Percentiles rank a stretch among this genome's conserved stretches.
These are phyloP conservation scores for Pelargonium australe DNA, from an alignment of 441 rosid genomes.

Conservation along the genomic window DNA sequence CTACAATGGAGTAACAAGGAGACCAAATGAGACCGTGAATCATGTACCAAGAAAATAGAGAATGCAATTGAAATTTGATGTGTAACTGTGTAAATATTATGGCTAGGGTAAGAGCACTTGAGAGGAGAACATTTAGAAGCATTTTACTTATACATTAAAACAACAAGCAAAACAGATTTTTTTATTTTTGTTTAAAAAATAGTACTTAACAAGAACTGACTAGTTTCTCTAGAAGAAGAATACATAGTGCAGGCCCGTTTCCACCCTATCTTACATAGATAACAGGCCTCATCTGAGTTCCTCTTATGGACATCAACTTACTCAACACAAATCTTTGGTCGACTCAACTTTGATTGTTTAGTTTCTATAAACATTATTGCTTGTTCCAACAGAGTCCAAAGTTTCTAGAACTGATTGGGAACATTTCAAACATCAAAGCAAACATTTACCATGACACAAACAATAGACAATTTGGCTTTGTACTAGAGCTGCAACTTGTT, in stretches of 20 bases:
- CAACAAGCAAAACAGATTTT: neutral
- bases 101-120: neutral
- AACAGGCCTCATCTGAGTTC: neutral
- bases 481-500: too few species aligned
- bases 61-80: neutral
- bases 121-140: neutral
- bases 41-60: neutral
- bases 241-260: neutral
- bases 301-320: neutral
- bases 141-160: neutral
- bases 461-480: too few species aligned
- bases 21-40: slow-evolving; percentile 1
- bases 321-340: neutral
- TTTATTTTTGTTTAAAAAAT: neutral
- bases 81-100: neutral
- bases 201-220: neutral
- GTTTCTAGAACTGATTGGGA: too few species aligned
- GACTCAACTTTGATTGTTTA: too few species aligned
- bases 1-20: slow-evolving; percentile 28
- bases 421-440: too few species aligned
- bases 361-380: too few species aligned
- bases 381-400: too few species aligned
- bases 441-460: too few species aligned
- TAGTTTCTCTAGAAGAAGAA: neutral
- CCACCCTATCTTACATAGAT: neutral